Conservation (phyloP, 805 yeast genomes). For the Blastobotrys chiropterorum region DNA sequence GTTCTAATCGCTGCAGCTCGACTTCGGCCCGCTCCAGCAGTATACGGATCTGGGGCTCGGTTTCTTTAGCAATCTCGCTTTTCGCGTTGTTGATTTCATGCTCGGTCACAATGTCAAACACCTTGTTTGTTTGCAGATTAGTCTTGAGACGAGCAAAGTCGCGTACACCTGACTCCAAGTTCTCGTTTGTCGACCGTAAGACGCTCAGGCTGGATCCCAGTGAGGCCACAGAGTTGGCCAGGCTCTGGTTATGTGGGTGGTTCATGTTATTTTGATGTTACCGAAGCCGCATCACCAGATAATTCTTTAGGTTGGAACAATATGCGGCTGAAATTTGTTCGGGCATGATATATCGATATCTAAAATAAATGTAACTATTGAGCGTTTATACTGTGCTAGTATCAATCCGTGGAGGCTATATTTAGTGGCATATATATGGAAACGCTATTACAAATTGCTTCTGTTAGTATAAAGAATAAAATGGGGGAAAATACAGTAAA, state of each 20-base stretch:
- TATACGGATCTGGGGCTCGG: constrained; percentile 25
- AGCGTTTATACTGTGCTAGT: too few species aligned
- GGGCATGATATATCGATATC: too few species aligned
- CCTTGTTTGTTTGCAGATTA: constrained; percentile 20
- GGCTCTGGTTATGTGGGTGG: background rate
- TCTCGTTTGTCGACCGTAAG: constrained; percentile 5
- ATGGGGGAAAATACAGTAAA: too few species aligned
- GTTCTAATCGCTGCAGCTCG: constrained; percentile 23
- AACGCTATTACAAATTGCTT: too few species aligned
- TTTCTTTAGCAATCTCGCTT: constrained; percentile 21
- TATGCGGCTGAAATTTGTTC: too few species aligned
- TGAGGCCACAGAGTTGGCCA: background rate
- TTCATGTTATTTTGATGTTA: background rate
- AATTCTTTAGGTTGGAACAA: too few species aligned
- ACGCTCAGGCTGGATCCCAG: background rate
- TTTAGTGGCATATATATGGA: too few species aligned
- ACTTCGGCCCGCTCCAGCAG: constrained; percentile 21
- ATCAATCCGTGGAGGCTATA: too few species aligned
- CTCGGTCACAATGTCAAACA: constrained; percentile 27
- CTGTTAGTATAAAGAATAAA: too few species aligned
- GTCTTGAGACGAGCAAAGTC: constrained; percentile 22
- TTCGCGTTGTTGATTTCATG: constrained; percentile 21
- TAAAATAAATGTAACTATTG: too few species aligned
- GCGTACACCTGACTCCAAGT: constrained; percentile 9
- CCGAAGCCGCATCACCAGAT: too few species aligned